Evolutionary conservation across 208 protist genomes (phyloP), one percentile per base, ranked within the genome.

Genomic region (Wallacemonas rigidus): DNA sequence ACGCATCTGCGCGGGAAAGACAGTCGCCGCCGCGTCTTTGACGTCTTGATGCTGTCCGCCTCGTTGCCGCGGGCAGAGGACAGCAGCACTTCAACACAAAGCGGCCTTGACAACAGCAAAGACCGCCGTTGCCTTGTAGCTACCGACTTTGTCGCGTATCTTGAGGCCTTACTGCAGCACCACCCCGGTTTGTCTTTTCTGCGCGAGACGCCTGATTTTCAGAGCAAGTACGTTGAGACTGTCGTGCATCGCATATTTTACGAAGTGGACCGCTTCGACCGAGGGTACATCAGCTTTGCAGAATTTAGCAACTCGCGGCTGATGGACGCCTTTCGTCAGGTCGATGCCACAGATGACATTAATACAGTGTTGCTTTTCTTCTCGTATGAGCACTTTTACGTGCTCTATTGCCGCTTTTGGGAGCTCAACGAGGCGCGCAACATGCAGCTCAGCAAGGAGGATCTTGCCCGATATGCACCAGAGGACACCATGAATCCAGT

Each of bases 371-470:
- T 94, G n/a, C 80, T 90, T 67, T 99, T 95, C 78, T 99, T 99
- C 83, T 98, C 91, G 17, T 99, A 99, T 82, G 98, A 99, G 84
- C 98, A 99, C 80, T 99, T 99, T 79, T 99, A 99, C 86, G 98
- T 99, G 2, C 81, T 99, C 43, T 99, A 99, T 87, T 99, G 97
- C 89, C 96, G 95, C 56, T 99, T 99, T 83, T 99, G 97, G 98
- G 97, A 99, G 86, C 90, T 99, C 1, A 97, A 99, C 76, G 85
- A 82, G 50, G 93, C 99, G 73, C 84, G 97, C n/a, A 97, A 99
- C 76, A 86, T 97, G 76, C 74, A 95, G 44, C 81, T 99, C 14
- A 82, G 78, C n/a, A 78, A 67, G 44, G 69, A 88, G 41, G 98
- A 99, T 64, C 79, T 99, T 40, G 45, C 79, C 17, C 81, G 81